phyloP scores from a whole-genome alignment of 2,329 filamentous ascomycete species.

The Cladophialophora exuberans region DNA sequence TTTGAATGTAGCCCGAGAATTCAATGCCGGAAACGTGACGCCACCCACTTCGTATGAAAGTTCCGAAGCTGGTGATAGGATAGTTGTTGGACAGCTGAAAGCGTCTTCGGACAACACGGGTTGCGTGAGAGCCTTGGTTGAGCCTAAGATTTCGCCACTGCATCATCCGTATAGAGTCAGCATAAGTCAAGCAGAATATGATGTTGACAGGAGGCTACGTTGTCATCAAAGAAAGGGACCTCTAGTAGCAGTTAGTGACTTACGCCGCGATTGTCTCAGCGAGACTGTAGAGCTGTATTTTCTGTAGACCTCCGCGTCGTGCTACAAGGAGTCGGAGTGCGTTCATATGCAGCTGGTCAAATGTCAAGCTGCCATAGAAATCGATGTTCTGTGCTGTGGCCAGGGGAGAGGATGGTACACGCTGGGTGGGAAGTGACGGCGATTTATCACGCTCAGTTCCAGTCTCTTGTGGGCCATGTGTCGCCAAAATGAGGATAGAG shows the following conservation, averaged over 20 bases:
- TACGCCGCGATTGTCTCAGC: constrained; percentile 5
- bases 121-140: neutral
- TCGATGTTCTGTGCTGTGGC: neutral
- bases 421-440: neutral
- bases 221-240: too few relatives aligned
- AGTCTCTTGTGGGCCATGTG: neutral
- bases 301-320: constrained; percentile 1
- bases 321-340: neutral
- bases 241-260: too few relatives aligned
- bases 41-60: too few relatives aligned
- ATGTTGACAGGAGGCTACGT: too few relatives aligned
- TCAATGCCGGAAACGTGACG: too few relatives aligned
- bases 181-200: too few relatives aligned
- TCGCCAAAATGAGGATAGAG: constrained; percentile 2
- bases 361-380: constrained; percentile 6
- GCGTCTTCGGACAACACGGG: neutral
- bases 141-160: neutral
- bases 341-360: constrained; percentile 1
- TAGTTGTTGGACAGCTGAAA: neutral
- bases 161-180: too few relatives aligned
- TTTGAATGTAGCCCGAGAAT: too few relatives aligned
- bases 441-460: neutral
- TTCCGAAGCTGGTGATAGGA: too few relatives aligned
- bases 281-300: constrained; percentile 1
- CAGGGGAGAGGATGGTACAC: neutral